Conservation (phyloP, 768 basidiomycete species). For the Suillus brevipes region DNA sequence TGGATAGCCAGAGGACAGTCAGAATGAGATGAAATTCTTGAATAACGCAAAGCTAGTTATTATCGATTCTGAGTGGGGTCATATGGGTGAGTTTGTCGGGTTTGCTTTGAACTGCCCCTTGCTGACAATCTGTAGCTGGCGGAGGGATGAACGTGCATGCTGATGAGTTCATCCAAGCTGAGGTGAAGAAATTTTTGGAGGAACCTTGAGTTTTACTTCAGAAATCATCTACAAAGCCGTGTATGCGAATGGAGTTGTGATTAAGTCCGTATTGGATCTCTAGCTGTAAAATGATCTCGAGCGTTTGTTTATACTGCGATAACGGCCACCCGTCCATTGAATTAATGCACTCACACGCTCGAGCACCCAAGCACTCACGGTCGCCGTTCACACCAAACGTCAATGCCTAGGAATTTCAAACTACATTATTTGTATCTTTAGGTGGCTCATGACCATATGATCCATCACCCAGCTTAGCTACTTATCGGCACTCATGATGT, state of each 20-base stretch:
- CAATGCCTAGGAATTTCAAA: background rate
- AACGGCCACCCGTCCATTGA: background rate
- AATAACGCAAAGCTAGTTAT: conserved; percentile 45
- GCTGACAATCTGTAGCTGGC: conserved; percentile 36
- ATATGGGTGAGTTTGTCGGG: conserved; percentile 42
- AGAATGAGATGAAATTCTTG: conserved; percentile 44
- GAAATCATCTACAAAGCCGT: background rate
- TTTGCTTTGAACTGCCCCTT: background rate
- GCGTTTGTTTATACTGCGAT: background rate
- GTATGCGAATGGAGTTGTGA: background rate
- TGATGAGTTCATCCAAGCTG: conserved; percentile 41
- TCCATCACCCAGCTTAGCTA: background rate
- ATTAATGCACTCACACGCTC: background rate
- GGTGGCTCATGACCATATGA: background rate
- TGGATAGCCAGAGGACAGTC: conserved; percentile 55
- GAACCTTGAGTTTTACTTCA: conserved; percentile 22
- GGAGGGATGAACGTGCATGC: conserved; percentile 42
- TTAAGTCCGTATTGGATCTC: background rate
- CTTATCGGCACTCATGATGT: background rate
- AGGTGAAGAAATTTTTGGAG: conserved; percentile 47
- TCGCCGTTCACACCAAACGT: background rate
- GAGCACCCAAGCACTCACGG: no score
- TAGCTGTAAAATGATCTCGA: background rate
- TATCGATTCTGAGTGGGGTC: conserved; percentile 59
- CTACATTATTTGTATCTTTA: background rate